phyloP scores from a whole-genome alignment of 148 eudicot genomes.

The Nepenthes mirabilis region DNA sequence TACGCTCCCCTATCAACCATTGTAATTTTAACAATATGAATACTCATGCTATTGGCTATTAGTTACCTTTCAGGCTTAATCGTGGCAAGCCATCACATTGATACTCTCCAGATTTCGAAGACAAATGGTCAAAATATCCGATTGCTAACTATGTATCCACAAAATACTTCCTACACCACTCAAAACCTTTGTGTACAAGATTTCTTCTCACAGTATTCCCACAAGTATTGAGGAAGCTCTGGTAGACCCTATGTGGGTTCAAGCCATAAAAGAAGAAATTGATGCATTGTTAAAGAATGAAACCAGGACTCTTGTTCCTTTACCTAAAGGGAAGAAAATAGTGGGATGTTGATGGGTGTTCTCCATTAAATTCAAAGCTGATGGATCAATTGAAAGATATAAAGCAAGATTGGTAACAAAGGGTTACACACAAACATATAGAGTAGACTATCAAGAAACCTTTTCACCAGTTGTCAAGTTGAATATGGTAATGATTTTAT shows the following conservation, averaged over 20 bases:
- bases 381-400: not conserved
- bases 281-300: slow-evolving; percentile 1
- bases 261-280: not conserved
- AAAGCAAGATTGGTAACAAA: slow-evolving; percentile 1
- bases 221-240: not conserved
- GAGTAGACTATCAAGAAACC: slow-evolving; percentile 2
- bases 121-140: not conserved
- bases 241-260: not conserved
- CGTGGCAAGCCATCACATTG: not conserved
- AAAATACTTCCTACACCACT: not conserved
- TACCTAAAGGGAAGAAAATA: slow-evolving; percentile 2
- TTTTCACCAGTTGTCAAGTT: slow-evolving; percentile 1
- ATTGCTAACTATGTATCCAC: slow-evolving; percentile 3
- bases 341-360: slow-evolving; percentile 1
- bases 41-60: not conserved
- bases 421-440: not conserved
- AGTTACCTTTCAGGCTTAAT: not conserved
- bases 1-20: not conserved
- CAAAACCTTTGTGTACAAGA: not conserved
- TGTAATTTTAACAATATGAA: not conserved
- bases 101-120: not conserved
- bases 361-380: not conserved
- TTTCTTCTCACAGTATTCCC: not conserved
- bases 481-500: not conserved
- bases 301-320: not conserved